phyloP scores from a whole-genome alignment of 108 stramenopile genomes.

The Cylindrotheca fusiformis region DNA sequence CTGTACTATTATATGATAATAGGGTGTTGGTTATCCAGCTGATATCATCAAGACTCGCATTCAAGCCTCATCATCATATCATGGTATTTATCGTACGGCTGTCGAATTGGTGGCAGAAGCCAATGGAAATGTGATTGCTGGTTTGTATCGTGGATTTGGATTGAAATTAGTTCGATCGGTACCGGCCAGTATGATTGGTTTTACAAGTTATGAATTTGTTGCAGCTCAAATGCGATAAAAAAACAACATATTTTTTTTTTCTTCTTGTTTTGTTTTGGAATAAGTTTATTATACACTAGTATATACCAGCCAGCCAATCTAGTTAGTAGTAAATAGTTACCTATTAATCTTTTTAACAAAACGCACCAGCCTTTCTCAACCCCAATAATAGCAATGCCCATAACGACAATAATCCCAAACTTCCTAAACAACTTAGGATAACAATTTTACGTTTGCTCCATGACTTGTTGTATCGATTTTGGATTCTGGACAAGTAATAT shows the following conservation, averaged over 20 bases:
- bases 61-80: constrained; percentile 27
- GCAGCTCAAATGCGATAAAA: constrained; percentile 12
- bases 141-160: constrained; percentile 78
- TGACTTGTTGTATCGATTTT: background rate
- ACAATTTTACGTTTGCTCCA: background rate
- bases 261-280: background rate
- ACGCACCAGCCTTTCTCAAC: background rate
- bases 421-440: background rate
- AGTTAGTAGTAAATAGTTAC: too few species aligned
- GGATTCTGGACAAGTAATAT: background rate
- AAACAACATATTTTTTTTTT: background rate
- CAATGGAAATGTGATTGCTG: constrained; percentile 42
- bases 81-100: constrained; percentile 53
- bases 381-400: background rate
- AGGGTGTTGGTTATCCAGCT: constrained; percentile 78
- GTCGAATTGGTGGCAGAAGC: constrained; percentile 51
- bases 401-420: background rate
- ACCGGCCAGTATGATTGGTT: constrained; percentile 79
- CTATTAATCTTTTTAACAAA: background rate
- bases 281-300: too few species aligned
- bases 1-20: background rate
- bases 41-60: constrained; percentile 87
- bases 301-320: too few species aligned
- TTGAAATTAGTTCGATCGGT: constrained; percentile 68
- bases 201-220: constrained; percentile 72